These are phyloP conservation scores for Rosa hybrid DNA, from an alignment of 331 rosid genomes.

Conservation along the genomic window DNA sequence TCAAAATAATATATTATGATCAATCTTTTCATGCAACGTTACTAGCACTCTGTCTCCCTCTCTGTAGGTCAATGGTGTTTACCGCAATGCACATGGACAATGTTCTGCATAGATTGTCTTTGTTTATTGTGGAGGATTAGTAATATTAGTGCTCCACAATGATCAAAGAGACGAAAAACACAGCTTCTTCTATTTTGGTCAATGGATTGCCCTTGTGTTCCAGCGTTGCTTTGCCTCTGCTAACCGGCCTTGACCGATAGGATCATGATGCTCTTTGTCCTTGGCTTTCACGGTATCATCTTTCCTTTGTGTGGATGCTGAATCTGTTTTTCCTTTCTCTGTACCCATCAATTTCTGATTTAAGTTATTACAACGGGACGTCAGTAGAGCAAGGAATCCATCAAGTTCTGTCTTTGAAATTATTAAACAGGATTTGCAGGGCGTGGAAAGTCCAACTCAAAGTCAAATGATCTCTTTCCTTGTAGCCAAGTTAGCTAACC, in stretches of 20 bases:
- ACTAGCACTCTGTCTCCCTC: background rate
- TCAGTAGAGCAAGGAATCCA: background rate
- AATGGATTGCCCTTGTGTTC: background rate
- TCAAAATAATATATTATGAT: background rate
- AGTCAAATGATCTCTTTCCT: background rate
- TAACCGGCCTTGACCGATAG: background rate
- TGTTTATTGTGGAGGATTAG: background rate
- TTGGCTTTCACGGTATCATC: conserved; percentile 3
- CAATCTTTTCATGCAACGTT: background rate
- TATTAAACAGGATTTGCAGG: background rate
- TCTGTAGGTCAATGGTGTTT: background rate
- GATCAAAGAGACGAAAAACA: too few relatives aligned
- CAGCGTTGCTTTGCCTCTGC: background rate
- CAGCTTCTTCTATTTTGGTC: background rate
- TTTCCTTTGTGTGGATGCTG: background rate
- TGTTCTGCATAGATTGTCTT: background rate
- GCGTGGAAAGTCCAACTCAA: background rate
- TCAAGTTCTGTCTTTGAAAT: background rate
- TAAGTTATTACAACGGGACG: background rate
- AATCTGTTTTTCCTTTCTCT: background rate
- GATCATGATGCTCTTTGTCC: background rate
- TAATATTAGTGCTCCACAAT: background rate
- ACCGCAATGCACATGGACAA: background rate
- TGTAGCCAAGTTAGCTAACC: background rate
- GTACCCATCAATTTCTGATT: background rate